Evolutionary conservation across 163 green algal genomes (phyloP), one percentile per base, ranked within the genome.

Genomic region (Coccomyxa subellipsoidea): DNA sequence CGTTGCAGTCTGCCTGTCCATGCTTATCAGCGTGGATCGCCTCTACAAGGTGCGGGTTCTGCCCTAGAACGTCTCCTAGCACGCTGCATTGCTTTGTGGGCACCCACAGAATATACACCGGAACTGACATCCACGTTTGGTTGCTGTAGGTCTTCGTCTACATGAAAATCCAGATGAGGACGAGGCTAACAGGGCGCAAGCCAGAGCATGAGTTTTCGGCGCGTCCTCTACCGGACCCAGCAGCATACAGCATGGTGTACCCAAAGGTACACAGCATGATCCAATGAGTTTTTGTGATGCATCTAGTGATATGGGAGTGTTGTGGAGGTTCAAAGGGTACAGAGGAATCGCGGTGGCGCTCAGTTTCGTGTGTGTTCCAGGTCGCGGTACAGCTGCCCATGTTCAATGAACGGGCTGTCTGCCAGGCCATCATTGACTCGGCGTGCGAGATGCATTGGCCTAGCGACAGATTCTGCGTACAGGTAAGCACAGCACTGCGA

Each of bases 331-430:
- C 47, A 23, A 2, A 27, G 3, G 47, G 47, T 59, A 18, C 47
- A 59, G 23, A 18, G 15, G 47, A 27, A 59, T 59, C 15, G 47
- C 47, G 66, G 18, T 73, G 18, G 0, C 29, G 66, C n/a, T 73
- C 7, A 37, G 1, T 34, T 73, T 35, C 66, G 66, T 35, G 66
- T 73, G 32, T 35, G 29, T 34, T 40, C 25, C 90, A 87, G 82
- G 93, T 97, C 7, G 92, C 92, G 7, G 88, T 97, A n/a, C 94
- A 97, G 88, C 92, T 97, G 34, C 93, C 94, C 27, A 97, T 97
- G 93, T 97, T 97, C 87, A 97, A 97, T 77, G 94, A 97, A 84
- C 84, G 88, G 23, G 89, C 88, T 12, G 92, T 95, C 70, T 94
- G 91, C 82, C 89, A 95, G 83, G 86, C 87, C 75, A 93, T 93